These are phyloP conservation scores for Myriosclerotinia scirpicola DNA, from an alignment of 2,329 filamentous ascomycete genomes.

Conservation along the genomic window DNA sequence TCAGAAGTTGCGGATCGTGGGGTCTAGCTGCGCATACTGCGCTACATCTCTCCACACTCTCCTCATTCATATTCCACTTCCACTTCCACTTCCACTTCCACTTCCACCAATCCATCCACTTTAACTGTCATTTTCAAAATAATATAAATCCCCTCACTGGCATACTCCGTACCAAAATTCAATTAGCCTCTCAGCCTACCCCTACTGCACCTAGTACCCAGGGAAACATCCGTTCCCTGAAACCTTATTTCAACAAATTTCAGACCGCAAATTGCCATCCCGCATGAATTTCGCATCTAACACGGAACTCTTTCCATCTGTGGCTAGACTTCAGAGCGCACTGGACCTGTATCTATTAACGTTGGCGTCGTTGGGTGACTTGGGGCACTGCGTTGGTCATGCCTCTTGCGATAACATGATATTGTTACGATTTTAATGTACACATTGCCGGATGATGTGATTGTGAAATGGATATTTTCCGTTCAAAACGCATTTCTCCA, in stretches of 20 bases:
- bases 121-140: no score
- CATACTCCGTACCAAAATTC: not conserved
- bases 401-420: not conserved
- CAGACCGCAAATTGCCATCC: not conserved
- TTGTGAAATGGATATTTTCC: not conserved
- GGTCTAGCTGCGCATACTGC: not conserved
- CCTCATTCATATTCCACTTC: no score
- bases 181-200: not conserved
- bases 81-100: no score
- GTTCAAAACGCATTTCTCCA: not conserved
- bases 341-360: not conserved
- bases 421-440: conserved; percentile 1
- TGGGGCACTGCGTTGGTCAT: not conserved
- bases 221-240: not conserved
- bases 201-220: no score
- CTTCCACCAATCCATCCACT: no score
- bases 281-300: conserved; percentile 4
- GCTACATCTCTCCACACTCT: no score
- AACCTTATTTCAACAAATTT: not conserved
- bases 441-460: not conserved
- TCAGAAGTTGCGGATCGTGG: not conserved
- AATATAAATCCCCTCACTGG: no score
- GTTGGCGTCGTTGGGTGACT: not conserved
- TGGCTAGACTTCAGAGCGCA: not conserved
- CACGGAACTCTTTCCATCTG: not conserved